Base-by-base conservation (phyloP, 2,329 filamentous ascomycete species). In the Xylaria sp. region DNA sequence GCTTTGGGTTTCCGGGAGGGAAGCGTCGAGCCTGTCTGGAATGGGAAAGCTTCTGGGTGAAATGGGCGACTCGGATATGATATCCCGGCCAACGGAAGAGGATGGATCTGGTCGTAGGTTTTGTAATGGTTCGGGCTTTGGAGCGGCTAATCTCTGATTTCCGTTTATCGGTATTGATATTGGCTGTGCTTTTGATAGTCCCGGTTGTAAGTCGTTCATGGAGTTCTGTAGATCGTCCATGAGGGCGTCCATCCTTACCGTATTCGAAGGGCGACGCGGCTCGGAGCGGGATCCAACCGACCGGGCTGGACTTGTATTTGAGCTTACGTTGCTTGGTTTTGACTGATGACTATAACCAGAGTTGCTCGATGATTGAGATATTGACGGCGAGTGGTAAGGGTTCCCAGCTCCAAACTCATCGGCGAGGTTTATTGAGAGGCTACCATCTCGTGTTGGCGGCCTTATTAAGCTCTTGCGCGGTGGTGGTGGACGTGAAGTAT, bases 281-380 rank as follows among this genome's bases (percentile, higher is more conserved):
- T 72, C 69, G 4, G 74, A 70, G 5, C 75, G 72, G 31, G 74
- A 74, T 35, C 70, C 68, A 4, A 76, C 72, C 1, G 81, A 83
- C 15, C 77, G 75, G 7, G 85, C 81, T 3, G 85, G 82, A 65
- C 84, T 88, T 2, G 87, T 88, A 64, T 82, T 81, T 7, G 88
- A 89, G 70, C 88, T 91, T 1, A 83, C 78, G 63, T 84, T 84
- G 69, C 86, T 86, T 1, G 77, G 78, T n/a, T 76, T 77, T 9
- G 73, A 75, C 37, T 33, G 63, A 12, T 83, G 82, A 57, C 87
- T 89, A 40, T 82, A 84, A 0, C 81, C 83, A 2, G 89, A 91
- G 46, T 83, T 82, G 17, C 84, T 87, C 0, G 89, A 92, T 0
- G 87, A 88, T 25, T 84, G 83, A 1, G 89, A 92, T 63, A 85